phyloP scores from a whole-genome alignment of 768 basidiomycete species.

The Pulveroboletus ravenelii region DNA sequence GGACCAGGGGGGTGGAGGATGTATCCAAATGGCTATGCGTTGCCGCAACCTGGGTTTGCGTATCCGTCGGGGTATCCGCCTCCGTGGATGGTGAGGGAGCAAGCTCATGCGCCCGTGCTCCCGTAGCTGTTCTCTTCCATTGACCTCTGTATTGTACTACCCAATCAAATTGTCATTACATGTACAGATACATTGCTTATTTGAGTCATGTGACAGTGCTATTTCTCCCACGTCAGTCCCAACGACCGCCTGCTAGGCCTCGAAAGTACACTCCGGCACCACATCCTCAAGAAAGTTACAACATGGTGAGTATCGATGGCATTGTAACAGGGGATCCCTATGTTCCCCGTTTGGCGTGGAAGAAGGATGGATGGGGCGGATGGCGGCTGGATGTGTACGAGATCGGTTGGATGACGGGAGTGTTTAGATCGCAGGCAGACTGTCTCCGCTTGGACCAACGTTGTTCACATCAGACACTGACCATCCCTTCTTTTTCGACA shows the following conservation, averaged over 20 bases:
- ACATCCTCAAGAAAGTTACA: slow-evolving; percentile 35
- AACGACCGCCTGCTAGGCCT: background rate
- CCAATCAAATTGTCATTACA: too few relatives aligned
- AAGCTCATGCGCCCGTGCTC: background rate
- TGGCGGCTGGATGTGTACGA: slow-evolving; percentile 17
- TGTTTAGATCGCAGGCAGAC: background rate
- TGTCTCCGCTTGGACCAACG: background rate
- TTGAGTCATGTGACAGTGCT: background rate
- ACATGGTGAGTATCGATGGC: slow-evolving; percentile 42
- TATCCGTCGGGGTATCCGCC: slow-evolving; percentile 17
- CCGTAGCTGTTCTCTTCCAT: background rate
- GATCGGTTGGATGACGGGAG: slow-evolving; percentile 33
- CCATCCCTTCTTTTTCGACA: slow-evolving; percentile 32
- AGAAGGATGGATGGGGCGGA: slow-evolving; percentile 18
- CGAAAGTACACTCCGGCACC: slow-evolving; percentile 11
- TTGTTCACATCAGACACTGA: slow-evolving; percentile 8
- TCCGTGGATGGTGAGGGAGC: background rate
- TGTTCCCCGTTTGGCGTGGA: background rate
- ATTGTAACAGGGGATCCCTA: slow-evolving; percentile 7
- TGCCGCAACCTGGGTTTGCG: slow-evolving; percentile 13
- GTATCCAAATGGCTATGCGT: slow-evolving; percentile 24
- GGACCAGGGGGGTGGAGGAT: slow-evolving; percentile 3
- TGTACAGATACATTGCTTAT: too few relatives aligned
- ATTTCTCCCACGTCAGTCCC: slow-evolving; percentile 16
- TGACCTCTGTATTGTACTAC: too few relatives aligned